Evolutionary conservation across 371 early-diverging fungal genomes (phyloP).

Genomic region (Zopfochytrium polystomum): DNA sequence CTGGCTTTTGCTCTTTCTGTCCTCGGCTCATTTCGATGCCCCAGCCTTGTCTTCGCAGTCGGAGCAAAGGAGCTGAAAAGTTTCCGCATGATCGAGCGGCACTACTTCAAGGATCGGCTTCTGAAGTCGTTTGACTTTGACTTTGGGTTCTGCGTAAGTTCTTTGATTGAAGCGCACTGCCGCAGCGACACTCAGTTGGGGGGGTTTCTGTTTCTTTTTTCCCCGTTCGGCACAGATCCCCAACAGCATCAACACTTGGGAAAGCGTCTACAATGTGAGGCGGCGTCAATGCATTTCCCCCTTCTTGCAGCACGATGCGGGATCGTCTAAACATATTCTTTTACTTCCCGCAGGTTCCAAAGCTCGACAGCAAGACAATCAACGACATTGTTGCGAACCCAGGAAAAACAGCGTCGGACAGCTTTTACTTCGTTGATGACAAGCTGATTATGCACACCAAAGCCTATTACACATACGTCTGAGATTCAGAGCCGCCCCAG

Average conservation of each 20-base stretch:
- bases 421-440: conserved; percentile 50
- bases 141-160: conserved; percentile 47
- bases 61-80: conserved; percentile 34
- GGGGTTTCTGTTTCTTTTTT: not conserved
- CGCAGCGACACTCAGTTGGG: conserved; percentile 2
- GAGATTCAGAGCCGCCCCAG: not conserved
- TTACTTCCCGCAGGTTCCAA: conserved; percentile 30
- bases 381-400: conserved; percentile 41
- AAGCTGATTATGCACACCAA: conserved; percentile 49
- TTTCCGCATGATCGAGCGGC: conserved; percentile 51
- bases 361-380: conserved; percentile 29
- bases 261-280: conserved; percentile 40
- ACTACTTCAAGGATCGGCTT: conserved; percentile 43
- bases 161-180: too few relatives aligned
- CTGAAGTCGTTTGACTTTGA: conserved; percentile 48
- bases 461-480: conserved; percentile 39
- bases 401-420: conserved; percentile 39
- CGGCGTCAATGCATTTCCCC: not conserved
- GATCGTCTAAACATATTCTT: not conserved
- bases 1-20: not conserved
- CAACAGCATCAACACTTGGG: conserved; percentile 45
- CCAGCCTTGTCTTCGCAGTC: conserved; percentile 43
- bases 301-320: not conserved
- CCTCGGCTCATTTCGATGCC: not conserved
- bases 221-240: conserved; percentile 35